phyloP scores from a whole-genome alignment of 1,139 yeast genomes.

The Geotrichum fermentans region DNA sequence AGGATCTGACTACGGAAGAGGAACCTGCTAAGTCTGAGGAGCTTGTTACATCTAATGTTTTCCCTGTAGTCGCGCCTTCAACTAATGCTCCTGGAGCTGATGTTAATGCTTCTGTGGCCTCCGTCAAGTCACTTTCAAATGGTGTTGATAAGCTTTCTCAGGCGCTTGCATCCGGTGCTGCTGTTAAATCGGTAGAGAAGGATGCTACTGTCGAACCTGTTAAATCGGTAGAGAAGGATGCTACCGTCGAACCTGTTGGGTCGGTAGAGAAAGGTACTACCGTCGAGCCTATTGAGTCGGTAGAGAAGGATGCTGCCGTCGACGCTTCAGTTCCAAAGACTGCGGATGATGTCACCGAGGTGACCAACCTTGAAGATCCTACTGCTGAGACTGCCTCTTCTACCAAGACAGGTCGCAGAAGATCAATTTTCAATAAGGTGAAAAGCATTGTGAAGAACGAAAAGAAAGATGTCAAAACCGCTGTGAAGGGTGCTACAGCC shows the following conservation, averaged over 20 bases:
- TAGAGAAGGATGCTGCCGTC: not conserved
- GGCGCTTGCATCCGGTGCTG: too few relatives aligned
- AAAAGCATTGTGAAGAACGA: constrained; percentile 3
- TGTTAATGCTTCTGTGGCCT: too few relatives aligned
- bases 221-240: not conserved
- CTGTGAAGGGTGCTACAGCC: constrained; percentile 1
- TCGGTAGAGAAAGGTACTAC: not conserved
- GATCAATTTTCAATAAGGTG: constrained; percentile 5
- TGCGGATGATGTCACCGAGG: not conserved
- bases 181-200: not conserved
- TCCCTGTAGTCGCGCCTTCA: not conserved
- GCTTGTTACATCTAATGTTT: too few relatives aligned
- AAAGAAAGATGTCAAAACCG: not conserved
- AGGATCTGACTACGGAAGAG: too few relatives aligned
- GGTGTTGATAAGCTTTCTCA: too few relatives aligned
- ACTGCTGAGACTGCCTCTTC: constrained; percentile 5
- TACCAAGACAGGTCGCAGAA: not conserved
- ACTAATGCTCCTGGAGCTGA: not conserved
- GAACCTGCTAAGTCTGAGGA: too few relatives aligned
- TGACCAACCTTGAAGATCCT: not conserved
- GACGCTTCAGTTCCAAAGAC: not conserved
- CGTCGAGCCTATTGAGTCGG: not conserved
- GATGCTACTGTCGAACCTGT: not conserved
- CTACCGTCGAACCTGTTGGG: not conserved
- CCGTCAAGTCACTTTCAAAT: too few relatives aligned